Evolutionary conservation across 2,329 filamentous ascomycete species (phyloP).

Genomic region (Neopestalotiopsis clavispora): DNA sequence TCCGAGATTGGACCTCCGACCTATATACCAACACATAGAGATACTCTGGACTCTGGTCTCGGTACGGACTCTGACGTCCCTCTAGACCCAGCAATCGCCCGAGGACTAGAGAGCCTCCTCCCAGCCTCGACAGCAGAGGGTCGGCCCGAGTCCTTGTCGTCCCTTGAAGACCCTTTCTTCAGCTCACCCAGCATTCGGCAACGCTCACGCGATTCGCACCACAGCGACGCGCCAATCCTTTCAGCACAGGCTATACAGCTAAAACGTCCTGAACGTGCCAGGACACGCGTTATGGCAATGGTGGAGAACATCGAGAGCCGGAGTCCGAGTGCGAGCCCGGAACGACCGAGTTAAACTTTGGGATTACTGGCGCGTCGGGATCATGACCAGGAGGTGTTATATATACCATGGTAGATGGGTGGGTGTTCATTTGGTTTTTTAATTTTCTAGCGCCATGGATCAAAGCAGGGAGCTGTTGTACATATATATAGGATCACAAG

Average conservation of each 20-base stretch:
- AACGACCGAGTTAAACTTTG: conserved; percentile 12
- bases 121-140: neutral
- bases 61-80: conserved; percentile 26
- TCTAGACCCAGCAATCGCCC: neutral
- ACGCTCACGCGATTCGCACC: conserved; percentile 36
- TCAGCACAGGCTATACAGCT: conserved; percentile 51
- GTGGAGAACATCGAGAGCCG: conserved; percentile 59
- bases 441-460: neutral
- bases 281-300: conserved; percentile 57
- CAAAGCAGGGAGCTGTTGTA: neutral
- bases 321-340: conserved; percentile 48
- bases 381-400: neutral
- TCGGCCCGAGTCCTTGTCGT: neutral
- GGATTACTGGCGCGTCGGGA: neutral
- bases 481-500: neutral
- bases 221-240: conserved; percentile 37
- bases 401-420: neutral
- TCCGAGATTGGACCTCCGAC: conserved; percentile 28
- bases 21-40: conserved; percentile 13
- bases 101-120: conserved; percentile 3
- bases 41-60: conserved; percentile 17
- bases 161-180: neutral
- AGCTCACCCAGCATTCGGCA: conserved; percentile 32
- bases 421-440: neutral
- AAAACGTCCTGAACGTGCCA: conserved; percentile 41